These are phyloP conservation scores for Colletotrichum salicis DNA, from an alignment of 2,329 filamentous ascomycete species.

Conservation along the genomic window DNA sequence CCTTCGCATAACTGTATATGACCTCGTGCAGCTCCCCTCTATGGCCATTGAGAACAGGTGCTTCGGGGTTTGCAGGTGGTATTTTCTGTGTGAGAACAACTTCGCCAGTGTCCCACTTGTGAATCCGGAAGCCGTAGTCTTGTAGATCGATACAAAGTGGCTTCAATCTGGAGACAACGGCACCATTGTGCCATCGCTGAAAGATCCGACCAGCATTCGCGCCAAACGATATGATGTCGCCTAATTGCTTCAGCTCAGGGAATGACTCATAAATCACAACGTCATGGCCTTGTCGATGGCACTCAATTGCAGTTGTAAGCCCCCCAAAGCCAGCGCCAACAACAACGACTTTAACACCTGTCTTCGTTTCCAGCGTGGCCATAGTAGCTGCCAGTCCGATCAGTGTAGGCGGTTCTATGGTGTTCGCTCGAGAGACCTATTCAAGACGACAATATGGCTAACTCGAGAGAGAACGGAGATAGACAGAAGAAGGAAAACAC, in stretches of 20 bases:
- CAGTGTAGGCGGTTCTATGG: not conserved
- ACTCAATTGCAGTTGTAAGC: slow-evolving; percentile 71
- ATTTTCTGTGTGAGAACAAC: slow-evolving; percentile 62
- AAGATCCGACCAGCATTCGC: not conserved
- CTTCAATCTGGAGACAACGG: not conserved
- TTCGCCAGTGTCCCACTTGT: not conserved
- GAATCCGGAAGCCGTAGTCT: not conserved
- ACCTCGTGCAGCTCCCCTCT: slow-evolving; percentile 69
- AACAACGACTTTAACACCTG: not conserved
- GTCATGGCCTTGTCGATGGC: slow-evolving; percentile 68
- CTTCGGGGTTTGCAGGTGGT: slow-evolving; percentile 54
- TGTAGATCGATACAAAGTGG: not conserved
- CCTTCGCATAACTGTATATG: slow-evolving; percentile 66
- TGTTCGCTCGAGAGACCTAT: not conserved
- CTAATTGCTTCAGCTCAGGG: slow-evolving; percentile 65
- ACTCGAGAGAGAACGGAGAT: too few relatives aligned
- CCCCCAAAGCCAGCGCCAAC: slow-evolving; percentile 63
- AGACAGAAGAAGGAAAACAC: not conserved
- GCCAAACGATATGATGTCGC: not conserved
- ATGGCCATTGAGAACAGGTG: slow-evolving; percentile 69
- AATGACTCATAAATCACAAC: slow-evolving; percentile 70
- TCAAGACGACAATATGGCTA: too few relatives aligned
- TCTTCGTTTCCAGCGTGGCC: not conserved
- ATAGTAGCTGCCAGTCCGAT: not conserved
- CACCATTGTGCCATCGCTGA: not conserved